A percentile compares a stretch with the other conserved stretches of the same genome.
These are phyloP conservation scores for Mayamaea pseudoterrestris DNA, from an alignment of 108 stramenopile species.

Conservation along the genomic window DNA sequence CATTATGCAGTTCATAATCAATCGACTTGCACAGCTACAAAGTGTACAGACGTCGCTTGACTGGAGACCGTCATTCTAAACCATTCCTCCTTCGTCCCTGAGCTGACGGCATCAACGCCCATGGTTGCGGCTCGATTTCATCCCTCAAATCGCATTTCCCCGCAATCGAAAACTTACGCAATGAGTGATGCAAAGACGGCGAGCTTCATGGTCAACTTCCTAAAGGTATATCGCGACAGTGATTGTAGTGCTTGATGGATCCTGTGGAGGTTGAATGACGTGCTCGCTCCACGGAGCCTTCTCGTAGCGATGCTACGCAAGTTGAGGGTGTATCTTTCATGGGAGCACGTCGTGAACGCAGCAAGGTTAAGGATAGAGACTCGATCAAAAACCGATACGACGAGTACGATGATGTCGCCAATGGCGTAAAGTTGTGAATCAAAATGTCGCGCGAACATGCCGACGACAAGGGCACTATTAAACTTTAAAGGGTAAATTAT, in stretches of 20 bases:
- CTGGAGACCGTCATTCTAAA: no score
- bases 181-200: constrained; percentile 57
- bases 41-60: neutral
- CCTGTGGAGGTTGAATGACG: neutral
- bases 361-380: no score
- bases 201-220: constrained; percentile 48
- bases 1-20: neutral
- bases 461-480: no score
- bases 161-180: constrained; percentile 39
- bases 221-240: neutral
- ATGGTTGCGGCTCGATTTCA: neutral
- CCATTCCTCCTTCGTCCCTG: neutral
- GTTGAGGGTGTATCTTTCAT: constrained; percentile 3
- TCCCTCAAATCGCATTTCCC: neutral
- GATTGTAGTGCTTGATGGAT: neutral
- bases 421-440: no score
- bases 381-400: no score
- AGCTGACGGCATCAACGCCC: neutral
- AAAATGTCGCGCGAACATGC: no score
- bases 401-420: no score
- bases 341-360: neutral
- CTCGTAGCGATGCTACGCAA: neutral
- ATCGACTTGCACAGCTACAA: neutral
- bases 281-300: neutral
- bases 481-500: no score